Evolutionary conservation across 2,329 filamentous ascomycete species (phyloP), one percentile per base, ranked within the genome.

Genomic region (Tolypocladium tundrense): DNA sequence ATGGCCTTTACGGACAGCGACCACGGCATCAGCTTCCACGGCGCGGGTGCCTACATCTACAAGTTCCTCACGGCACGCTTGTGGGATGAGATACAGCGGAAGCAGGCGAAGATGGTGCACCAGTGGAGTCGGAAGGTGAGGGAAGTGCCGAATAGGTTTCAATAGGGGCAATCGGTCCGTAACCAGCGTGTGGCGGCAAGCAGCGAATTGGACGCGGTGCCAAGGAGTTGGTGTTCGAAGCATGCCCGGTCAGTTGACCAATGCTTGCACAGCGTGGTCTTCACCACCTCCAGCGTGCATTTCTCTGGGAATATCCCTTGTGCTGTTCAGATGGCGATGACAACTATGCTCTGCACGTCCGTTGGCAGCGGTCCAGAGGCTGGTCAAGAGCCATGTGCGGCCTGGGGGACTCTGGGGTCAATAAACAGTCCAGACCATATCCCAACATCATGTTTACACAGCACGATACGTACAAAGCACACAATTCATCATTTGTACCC

Each of bases 1-100:
- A 79, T 84, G 59, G 81, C 79, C 24, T 88, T 87, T 60, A 87
- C 85, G 0, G 86, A 88, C 65, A 82, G 73, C 41, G 83, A 87
- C 62, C 86, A 88, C 64, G 73, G 73, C 33, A 87, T 88, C 54
- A 69, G 67, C 14, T 87, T 85, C 60, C 76, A 87, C 58, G 78
- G 79, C 0, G 82, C 78, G 0, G 75, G 69, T 4, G 69, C 68
- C 27, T 88, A 80, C 63, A 64, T 88, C 64, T 88, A 87, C 67
- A 84, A 81, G 72, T 81, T 85, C 67, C 65, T 88, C 67, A 85
- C 82, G 1, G 78, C 78, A 63, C 76, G 79, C 60, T 64, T 88
- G 64, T 88, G 77, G 63, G 78, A 82, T 54, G 85, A 88, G 76
- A 85, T 84, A 69, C 72, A 78, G 60, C 75, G 84, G 54, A 72